Percentiles rank a stretch among this genome's conserved stretches.
Evolutionary conservation across 1,284 basidiomycete genomes (phyloP).

Genomic region (Ceratobasidium theobromae): DNA sequence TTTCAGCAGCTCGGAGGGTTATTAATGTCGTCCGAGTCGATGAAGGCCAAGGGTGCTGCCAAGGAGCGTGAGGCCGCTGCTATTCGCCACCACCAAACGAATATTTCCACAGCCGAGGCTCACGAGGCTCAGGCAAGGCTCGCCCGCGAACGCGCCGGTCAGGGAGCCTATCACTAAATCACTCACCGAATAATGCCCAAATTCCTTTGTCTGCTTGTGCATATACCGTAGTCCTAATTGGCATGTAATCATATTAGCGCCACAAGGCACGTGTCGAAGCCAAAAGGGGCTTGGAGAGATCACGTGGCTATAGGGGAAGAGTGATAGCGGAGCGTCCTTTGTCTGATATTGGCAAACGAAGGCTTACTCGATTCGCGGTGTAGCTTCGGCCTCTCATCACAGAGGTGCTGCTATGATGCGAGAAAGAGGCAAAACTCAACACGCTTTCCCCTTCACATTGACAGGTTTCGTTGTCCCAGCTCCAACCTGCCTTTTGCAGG

Average conservation of each 20-base stretch:
- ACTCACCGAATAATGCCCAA: background rate
- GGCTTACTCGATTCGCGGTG: background rate
- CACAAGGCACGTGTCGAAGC: too few species aligned
- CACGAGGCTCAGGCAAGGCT: slow-evolving; percentile 21
- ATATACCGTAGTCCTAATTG: too few species aligned
- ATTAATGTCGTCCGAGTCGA: slow-evolving; percentile 21
- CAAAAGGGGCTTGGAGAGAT: too few species aligned
- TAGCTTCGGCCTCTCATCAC: slow-evolving; percentile 19
- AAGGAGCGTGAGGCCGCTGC: slow-evolving; percentile 29
- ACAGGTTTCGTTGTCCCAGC: background rate
- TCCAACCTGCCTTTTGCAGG: slow-evolving; percentile 18
- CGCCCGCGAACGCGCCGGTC: background rate
- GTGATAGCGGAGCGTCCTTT: background rate
- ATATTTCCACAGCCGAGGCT: slow-evolving; percentile 3
- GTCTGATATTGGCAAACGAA: background rate
- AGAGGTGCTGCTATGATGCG: background rate
- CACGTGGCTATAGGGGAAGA: background rate
- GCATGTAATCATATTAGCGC: too few species aligned
- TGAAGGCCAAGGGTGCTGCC: slow-evolving; percentile 27
- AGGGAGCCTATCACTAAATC: slow-evolving; percentile 4
- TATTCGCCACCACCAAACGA: slow-evolving; percentile 15
- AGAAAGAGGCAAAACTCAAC: slow-evolving; percentile 20
- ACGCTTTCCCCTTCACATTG: background rate
- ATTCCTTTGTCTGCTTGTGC: slow-evolving; percentile 16
- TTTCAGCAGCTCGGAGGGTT: slow-evolving; percentile 20